A percentile compares a stretch with the other conserved stretches of the same genome.
phyloP scores from a whole-genome alignment of 2,329 filamentous ascomycete genomes.

The Aspergillaceae sp. region DNA sequence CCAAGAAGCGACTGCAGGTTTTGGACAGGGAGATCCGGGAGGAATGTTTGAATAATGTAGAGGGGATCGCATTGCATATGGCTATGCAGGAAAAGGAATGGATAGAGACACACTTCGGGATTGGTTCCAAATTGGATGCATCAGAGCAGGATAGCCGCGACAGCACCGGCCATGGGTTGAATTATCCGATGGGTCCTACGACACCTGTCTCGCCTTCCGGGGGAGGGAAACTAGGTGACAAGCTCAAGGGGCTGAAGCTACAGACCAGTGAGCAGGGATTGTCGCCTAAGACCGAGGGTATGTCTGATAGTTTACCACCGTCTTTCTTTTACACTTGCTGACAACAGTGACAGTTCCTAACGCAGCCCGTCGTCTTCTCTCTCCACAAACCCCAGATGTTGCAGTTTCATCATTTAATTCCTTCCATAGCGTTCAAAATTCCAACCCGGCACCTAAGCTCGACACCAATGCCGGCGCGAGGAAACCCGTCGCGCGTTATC shows the following conservation, averaged over 20 bases:
- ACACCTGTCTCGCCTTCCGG: slow-evolving; percentile 56
- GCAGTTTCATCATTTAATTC: slow-evolving; percentile 55
- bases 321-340: not conserved
- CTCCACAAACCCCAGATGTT: slow-evolving; percentile 55
- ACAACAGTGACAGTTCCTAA: slow-evolving; percentile 14
- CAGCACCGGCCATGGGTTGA: slow-evolving; percentile 15
- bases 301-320: not conserved
- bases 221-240: slow-evolving; percentile 62
- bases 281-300: slow-evolving; percentile 38
- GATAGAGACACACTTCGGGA: slow-evolving; percentile 74
- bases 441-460: slow-evolving; percentile 20
- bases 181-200: slow-evolving; percentile 36
- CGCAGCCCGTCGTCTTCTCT: slow-evolving; percentile 42
- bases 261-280: slow-evolving; percentile 64
- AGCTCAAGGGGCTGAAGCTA: slow-evolving; percentile 68
- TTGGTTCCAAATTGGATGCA: slow-evolving; percentile 35
- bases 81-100: slow-evolving; percentile 73
- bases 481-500: slow-evolving; percentile 30
- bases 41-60: slow-evolving; percentile 64
- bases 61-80: slow-evolving; percentile 79
- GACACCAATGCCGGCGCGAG: slow-evolving; percentile 9
- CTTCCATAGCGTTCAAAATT: slow-evolving; percentile 41
- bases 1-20: slow-evolving; percentile 67
- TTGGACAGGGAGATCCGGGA: slow-evolving; percentile 67
- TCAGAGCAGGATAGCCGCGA: slow-evolving; percentile 12